Evolutionary conservation across 164 flowering plant species (phyloP), one percentile per base, ranked within the genome.

Genomic region (Stephania japonica): DNA sequence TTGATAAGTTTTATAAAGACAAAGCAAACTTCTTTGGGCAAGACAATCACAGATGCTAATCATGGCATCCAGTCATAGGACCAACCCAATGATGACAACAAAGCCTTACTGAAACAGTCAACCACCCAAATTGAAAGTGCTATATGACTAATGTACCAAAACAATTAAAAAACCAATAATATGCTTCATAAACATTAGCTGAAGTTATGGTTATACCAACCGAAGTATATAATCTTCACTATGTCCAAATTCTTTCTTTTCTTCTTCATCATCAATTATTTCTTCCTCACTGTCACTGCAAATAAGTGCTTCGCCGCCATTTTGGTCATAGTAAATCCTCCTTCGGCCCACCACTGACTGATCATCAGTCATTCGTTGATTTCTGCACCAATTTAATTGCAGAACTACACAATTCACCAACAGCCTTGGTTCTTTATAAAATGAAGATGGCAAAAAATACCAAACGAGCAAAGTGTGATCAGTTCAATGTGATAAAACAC

Each of bases 201-300:
- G 24, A 24, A 59, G 21, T 21, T 32, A 27, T 18, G 64, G 64
- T 59, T 59, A 80, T 83, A 87, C 99, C 82, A 83, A 96, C 99
- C 97, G 84, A 69, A 96, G 83, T 74, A 96, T 86, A 80, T 84
- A 90, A 82, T 92, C 97, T 86, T 96, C 99, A 75, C 81, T 78
- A 21, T 86, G 87, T 25, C 67, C 77, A 81, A 89, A 96, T 62
- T 87, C 93, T 78, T 84, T 87, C 77, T 91, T 93, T 42, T 91
- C 97, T 50, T 96, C 99, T 74, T 93, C 97, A 1, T 91, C 97
- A 1, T 89, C 98, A 72, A 82, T 73, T 8, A 76, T 79, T 80
- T 96, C 99, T 78, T 96, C 98, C 81, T 93, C 99, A 77, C 99
- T 96, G 77, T 96, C 99, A 80, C 99, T 96, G 84, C 97, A 91